Percentiles rank a stretch among this genome's conserved stretches.
Conservation (phyloP, 2,329 filamentous ascomycete genomes). For the Mycosphaerella arachidis region DNA sequence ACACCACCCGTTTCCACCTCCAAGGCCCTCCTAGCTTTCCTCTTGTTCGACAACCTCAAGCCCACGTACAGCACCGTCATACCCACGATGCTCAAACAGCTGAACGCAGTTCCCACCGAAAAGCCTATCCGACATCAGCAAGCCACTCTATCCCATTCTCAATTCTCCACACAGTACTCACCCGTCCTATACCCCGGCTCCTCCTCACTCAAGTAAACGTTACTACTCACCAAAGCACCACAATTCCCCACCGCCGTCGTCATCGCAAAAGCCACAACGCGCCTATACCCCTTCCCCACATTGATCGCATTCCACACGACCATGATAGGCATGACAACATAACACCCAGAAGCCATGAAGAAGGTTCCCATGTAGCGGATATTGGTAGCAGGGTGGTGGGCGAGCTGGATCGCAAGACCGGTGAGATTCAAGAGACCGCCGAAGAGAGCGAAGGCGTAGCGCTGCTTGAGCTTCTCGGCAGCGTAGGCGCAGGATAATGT, state of each 20-base stretch:
- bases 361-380: constrained; percentile 37
- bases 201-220: constrained; percentile 10
- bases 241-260: constrained; percentile 16
- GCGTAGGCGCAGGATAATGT: constrained; percentile 22
- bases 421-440: constrained; percentile 34
- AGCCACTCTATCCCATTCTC: neutral
- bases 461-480: constrained; percentile 25
- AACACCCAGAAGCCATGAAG: constrained; percentile 29
- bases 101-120: constrained; percentile 19
- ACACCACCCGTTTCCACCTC: neutral
- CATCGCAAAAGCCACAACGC: constrained; percentile 24
- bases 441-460: constrained; percentile 36
- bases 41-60: constrained; percentile 2
- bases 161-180: neutral
- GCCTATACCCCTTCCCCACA: constrained; percentile 34
- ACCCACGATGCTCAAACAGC: constrained; percentile 11
- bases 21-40: neutral
- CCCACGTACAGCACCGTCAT: constrained; percentile 21
- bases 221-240: constrained; percentile 10
- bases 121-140: constrained; percentile 11
- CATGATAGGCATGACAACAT: constrained; percentile 32
- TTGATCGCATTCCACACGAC: constrained; percentile 40
- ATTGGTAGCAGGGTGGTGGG: constrained; percentile 22
- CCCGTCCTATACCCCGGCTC: constrained; percentile 10
- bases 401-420: constrained; percentile 32